Evolutionary conservation across 2,329 filamentous ascomycete genomes (phyloP).

Genomic region (Teratosphaeriaceae sp.): DNA sequence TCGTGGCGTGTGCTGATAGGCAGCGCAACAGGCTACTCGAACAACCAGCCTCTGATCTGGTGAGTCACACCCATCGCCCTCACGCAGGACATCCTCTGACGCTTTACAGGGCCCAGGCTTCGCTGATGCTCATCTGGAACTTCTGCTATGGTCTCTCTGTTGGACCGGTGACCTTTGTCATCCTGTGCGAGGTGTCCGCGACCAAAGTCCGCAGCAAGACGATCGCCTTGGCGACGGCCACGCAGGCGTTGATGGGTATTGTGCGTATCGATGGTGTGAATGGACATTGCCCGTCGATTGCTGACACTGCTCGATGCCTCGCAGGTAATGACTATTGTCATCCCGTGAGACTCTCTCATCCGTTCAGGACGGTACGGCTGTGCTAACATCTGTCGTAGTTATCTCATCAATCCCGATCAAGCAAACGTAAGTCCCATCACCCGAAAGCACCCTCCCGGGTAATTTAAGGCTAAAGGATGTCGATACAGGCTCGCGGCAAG

Average conservation of each 20-base stretch:
- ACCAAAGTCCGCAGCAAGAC: constrained; percentile 34
- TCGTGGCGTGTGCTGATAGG: neutral
- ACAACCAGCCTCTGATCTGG: constrained; percentile 1
- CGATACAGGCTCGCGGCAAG: constrained; percentile 25
- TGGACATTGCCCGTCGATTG: too few species aligned
- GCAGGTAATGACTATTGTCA: constrained; percentile 35
- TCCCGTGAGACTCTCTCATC: constrained; percentile 20
- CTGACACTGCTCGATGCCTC: too few species aligned
- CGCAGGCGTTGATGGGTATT: constrained; percentile 35
- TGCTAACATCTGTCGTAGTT: constrained; percentile 12
- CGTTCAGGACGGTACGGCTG: neutral
- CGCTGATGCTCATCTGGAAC: constrained; percentile 31
- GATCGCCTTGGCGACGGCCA: constrained; percentile 33
- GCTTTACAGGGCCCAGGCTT: constrained; percentile 36
- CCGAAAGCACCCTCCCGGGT: too few species aligned
- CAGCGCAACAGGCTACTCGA: neutral
- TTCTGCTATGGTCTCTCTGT: constrained; percentile 32
- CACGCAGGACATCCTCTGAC: constrained; percentile 14
- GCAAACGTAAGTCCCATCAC: constrained; percentile 28
- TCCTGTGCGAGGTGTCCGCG: constrained; percentile 33
- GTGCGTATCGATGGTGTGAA: too few species aligned
- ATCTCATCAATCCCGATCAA: constrained; percentile 37
- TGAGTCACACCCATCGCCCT: neutral
- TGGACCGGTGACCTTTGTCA: constrained; percentile 34
- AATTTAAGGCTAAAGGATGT: neutral